Conservation (phyloP, 2,329 filamentous ascomycete species). For the Colletotrichum truncatum region DNA sequence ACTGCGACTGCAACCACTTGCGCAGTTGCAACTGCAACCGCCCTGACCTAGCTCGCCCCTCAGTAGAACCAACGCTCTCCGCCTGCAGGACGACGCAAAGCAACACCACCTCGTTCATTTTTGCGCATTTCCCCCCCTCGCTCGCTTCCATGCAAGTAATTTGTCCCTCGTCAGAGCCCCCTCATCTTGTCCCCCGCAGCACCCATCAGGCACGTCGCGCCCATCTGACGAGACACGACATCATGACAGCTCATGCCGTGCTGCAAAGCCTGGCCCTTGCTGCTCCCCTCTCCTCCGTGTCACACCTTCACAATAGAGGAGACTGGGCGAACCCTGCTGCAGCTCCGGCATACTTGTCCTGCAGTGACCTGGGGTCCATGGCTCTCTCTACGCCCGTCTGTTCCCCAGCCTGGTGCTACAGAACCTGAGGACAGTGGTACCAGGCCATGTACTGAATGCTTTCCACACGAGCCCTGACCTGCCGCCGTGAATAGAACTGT, state of each 20-base stretch:
- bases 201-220: conserved; percentile 4
- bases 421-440: background rate
- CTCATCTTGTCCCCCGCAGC: background rate
- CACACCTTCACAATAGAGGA: too few species aligned
- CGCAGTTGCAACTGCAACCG: conserved; percentile 6
- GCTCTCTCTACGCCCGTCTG: background rate
- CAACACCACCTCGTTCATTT: background rate
- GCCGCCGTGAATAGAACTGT: background rate
- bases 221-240: conserved; percentile 14
- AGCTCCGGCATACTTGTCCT: conserved; percentile 5
- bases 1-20: background rate
- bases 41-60: background rate
- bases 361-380: conserved; percentile 7
- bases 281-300: background rate
- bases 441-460: background rate
- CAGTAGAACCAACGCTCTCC: background rate
- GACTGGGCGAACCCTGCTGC: background rate
- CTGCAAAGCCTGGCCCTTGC: background rate
- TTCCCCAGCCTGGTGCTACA: conserved; percentile 1
- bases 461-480: background rate
- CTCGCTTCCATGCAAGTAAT: conserved; percentile 30
- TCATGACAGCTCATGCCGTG: conserved; percentile 15
- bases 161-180: background rate
- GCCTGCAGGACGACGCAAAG: background rate
- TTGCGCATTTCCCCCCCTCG: background rate